A percentile compares a stretch with the other conserved stretches of the same genome.
Evolutionary conservation across 768 basidiomycete genomes (phyloP).

Genomic region (Podaxis sp.): DNA sequence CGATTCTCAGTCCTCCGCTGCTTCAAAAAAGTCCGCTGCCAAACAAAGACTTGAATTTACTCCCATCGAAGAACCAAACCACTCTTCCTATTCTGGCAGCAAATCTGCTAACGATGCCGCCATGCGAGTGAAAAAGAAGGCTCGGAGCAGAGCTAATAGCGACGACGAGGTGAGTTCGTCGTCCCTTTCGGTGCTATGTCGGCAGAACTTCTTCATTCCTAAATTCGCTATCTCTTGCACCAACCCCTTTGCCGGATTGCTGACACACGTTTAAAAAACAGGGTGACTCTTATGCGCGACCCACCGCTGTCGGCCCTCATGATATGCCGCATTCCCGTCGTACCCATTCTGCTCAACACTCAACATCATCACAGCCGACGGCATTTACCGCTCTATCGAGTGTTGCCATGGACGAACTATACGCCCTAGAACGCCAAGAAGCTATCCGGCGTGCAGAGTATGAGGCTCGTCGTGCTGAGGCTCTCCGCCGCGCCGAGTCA

Average conservation of each 20-base stretch:
- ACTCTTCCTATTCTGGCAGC: not conserved
- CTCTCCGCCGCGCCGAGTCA: constrained; percentile 68
- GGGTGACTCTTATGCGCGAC: constrained; percentile 60
- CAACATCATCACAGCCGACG: constrained; percentile 31
- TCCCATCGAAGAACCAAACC: constrained; percentile 17
- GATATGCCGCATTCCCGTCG: constrained; percentile 41
- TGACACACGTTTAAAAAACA: constrained; percentile 21
- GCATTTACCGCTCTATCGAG: constrained; percentile 71
- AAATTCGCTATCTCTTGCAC: constrained; percentile 11
- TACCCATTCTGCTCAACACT: constrained; percentile 18
- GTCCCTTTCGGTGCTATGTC: constrained; percentile 10
- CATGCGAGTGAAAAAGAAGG: constrained; percentile 69
- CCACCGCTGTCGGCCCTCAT: constrained; percentile 49
- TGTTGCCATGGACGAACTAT: constrained; percentile 86
- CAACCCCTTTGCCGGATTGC: not conserved
- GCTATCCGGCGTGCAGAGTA: constrained; percentile 84
- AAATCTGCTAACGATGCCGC: constrained; percentile 15
- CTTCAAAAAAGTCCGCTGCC: constrained; percentile 22
- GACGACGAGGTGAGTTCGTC: constrained; percentile 73
- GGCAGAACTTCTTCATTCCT: constrained; percentile 12
- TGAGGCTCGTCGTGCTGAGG: constrained; percentile 74
- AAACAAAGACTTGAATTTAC: constrained; percentile 20
- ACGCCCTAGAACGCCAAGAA: constrained; percentile 85
- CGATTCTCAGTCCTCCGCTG: constrained; percentile 34
- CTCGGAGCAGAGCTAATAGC: constrained; percentile 73